Evolutionary conservation across 2,329 filamentous ascomycete species (phyloP).

Genomic region (Alternaria brassicicola): DNA sequence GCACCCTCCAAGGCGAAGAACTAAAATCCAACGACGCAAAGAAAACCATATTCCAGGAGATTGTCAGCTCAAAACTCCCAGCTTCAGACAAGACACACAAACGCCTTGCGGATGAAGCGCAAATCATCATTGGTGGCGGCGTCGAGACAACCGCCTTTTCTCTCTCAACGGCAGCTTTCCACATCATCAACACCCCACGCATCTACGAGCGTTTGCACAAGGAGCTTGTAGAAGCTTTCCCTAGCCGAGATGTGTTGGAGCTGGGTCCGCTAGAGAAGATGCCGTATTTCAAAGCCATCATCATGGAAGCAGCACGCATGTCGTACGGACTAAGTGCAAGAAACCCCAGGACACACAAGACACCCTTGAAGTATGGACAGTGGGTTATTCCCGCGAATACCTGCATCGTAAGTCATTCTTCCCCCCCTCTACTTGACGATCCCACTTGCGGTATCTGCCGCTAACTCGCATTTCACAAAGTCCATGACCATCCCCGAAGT

Average conservation of each 20-base stretch:
- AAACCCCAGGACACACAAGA: constrained; percentile 42
- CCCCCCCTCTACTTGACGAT: neutral
- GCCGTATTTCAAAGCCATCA: constrained; percentile 15
- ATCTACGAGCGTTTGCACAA: constrained; percentile 41
- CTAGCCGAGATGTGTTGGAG: constrained; percentile 31
- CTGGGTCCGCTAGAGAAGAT: constrained; percentile 24
- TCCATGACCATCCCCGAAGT: constrained; percentile 48
- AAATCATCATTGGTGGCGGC: constrained; percentile 49
- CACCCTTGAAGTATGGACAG: constrained; percentile 29
- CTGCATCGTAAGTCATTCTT: constrained; percentile 29
- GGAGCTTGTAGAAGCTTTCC: constrained; percentile 39
- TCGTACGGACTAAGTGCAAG: constrained; percentile 50
- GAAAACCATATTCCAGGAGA: constrained; percentile 45
- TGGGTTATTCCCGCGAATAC: constrained; percentile 46
- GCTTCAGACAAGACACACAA: constrained; percentile 45
- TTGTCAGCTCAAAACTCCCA: constrained; percentile 39
- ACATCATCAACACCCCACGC: constrained; percentile 41
- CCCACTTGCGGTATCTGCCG: too few species aligned
- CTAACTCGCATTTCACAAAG: neutral
- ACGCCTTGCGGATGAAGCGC: constrained; percentile 48
- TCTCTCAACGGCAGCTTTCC: constrained; percentile 37
- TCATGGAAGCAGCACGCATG: constrained; percentile 45
- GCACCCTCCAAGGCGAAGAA: constrained; percentile 36
- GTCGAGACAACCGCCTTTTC: constrained; percentile 49
- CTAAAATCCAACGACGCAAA: constrained; percentile 42